These are phyloP conservation scores for Dipodascopsis uninucleata DNA, from an alignment of 805 yeast genomes.

Conservation along the genomic window DNA sequence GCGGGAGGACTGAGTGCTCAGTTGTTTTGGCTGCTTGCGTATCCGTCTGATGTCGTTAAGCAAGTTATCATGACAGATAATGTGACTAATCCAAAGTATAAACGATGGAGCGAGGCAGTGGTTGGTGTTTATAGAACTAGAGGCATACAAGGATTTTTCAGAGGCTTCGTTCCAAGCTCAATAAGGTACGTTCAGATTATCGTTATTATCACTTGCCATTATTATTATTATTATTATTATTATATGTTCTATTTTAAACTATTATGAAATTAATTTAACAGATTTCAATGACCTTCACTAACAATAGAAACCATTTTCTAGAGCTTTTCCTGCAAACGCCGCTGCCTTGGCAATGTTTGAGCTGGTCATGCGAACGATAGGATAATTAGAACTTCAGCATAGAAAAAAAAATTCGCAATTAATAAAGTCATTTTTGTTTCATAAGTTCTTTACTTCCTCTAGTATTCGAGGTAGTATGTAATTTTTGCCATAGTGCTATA, in stretches of 20 bases:
- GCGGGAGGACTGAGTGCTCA: conserved; percentile 82
- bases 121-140: conserved; percentile 53
- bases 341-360: conserved; percentile 90
- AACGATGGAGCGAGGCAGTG: conserved; percentile 69
- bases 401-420: no score
- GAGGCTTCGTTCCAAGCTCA: conserved; percentile 78
- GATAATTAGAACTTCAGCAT: no score
- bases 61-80: conserved; percentile 80
- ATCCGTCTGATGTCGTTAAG: conserved; percentile 84
- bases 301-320: conserved; percentile 36
- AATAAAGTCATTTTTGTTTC: no score
- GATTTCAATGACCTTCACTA: no score
- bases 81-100: conserved; percentile 66
- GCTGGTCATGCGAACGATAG: conserved; percentile 57
- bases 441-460: no score
- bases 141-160: conserved; percentile 64
- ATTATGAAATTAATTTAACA: neutral
- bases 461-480: no score
- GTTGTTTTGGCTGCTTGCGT: conserved; percentile 78
- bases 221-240: neutral
- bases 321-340: conserved; percentile 92
- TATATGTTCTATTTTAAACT: neutral
- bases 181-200: conserved; percentile 28
- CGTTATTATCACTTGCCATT: neutral
- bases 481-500: no score